These are phyloP conservation scores for Didymella pomorum DNA, from an alignment of 2,329 filamentous ascomycete species.

Conservation along the genomic window DNA sequence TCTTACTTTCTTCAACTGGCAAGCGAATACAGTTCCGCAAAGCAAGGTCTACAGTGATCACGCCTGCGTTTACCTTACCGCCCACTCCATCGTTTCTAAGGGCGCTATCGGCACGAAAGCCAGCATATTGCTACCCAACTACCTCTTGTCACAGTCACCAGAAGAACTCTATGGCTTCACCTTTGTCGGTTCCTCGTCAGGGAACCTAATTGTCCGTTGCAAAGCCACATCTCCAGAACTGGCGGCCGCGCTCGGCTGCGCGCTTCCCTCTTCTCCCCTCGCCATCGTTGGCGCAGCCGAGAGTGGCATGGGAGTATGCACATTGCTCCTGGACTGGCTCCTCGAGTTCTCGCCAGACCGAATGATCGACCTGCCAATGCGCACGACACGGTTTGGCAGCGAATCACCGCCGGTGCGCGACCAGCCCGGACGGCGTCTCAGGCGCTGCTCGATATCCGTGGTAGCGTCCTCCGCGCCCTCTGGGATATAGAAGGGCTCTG, in stretches of 20 bases:
- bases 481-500: conserved; percentile 43
- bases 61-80: not conserved
- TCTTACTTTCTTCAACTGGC: conserved; percentile 32
- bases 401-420: conserved; percentile 31
- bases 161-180: not conserved
- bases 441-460: conserved; percentile 33
- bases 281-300: conserved; percentile 18
- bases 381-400: conserved; percentile 41
- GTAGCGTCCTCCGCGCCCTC: conserved; percentile 25
- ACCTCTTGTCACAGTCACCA: not conserved
- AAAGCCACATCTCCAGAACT: not conserved
- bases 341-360: conserved; percentile 27
- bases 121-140: not conserved
- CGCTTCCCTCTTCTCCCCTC: conserved; percentile 12
- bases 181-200: not conserved
- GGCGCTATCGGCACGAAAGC: not conserved
- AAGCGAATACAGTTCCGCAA: conserved; percentile 41
- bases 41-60: conserved; percentile 7
- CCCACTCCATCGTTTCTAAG: conserved; percentile 10
- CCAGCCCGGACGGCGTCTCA: conserved; percentile 36
- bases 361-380: conserved; percentile 49
- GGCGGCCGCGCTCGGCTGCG: not conserved
- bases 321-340: conserved; percentile 17
- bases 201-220: not conserved
- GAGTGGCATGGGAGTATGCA: conserved; percentile 17